Percentiles rank a stretch among this genome's conserved stretches.
These are phyloP conservation scores for Theobroma cacao DNA, from an alignment of 345 rosid genomes.

Conservation along the genomic window DNA sequence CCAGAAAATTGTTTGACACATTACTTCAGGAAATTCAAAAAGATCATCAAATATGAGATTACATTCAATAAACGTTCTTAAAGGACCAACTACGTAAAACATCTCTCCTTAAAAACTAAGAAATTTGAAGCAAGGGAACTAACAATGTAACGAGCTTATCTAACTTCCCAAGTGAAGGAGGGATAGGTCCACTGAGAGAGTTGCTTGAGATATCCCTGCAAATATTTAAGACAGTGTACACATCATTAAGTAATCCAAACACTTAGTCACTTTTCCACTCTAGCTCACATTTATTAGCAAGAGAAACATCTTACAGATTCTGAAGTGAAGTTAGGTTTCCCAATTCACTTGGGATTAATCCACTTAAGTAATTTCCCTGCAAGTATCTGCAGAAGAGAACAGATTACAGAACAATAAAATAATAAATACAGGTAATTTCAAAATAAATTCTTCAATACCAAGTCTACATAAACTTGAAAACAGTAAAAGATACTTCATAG, in stretches of 20 bases:
- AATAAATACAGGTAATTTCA: background rate
- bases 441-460: background rate
- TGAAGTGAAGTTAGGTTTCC: constrained; percentile 70
- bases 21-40: constrained; percentile 56
- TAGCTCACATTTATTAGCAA: constrained; percentile 1
- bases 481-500: constrained; percentile 22
- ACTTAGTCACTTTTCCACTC: background rate
- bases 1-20: constrained; percentile 84
- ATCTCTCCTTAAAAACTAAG: background rate
- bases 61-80: background rate
- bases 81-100: background rate
- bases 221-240: background rate
- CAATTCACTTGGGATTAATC: constrained; percentile 69
- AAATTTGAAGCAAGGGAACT: constrained; percentile 39
- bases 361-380: constrained; percentile 90
- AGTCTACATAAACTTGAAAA: background rate
- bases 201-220: constrained; percentile 85
- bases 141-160: constrained; percentile 61
- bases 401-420: background rate
- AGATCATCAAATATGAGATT: constrained; percentile 21
- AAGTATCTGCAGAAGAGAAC: constrained; percentile 54
- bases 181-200: constrained; percentile 65
- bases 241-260: constrained; percentile 9
- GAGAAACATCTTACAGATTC: constrained; percentile 55
- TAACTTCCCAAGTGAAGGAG: constrained; percentile 73